phyloP scores from a whole-genome alignment of 352 stramenopile species.

The Globisporangium ultimum region DNA sequence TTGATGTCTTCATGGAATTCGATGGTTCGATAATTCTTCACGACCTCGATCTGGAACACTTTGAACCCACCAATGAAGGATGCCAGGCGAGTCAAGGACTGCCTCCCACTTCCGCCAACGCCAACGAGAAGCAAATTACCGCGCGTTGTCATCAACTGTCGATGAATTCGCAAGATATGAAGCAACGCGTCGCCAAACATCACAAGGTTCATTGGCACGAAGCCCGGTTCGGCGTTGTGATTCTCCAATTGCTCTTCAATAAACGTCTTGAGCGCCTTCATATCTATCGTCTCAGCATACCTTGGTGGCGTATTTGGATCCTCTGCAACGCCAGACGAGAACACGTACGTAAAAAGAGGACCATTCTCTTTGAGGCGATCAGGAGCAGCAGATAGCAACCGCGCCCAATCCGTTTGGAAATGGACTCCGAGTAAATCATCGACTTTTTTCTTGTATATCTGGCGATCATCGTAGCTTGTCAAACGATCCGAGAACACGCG shows the following conservation, averaged over 20 bases:
- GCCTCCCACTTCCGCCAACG: constrained; percentile 87
- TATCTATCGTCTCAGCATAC: constrained; percentile 83
- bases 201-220: constrained; percentile 88
- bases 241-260: constrained; percentile 91
- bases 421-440: constrained; percentile 71
- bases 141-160: constrained; percentile 81
- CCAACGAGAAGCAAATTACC: constrained; percentile 92
- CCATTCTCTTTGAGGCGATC: constrained; percentile 79
- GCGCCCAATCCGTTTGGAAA: constrained; percentile 78
- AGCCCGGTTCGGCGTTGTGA: constrained; percentile 88
- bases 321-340: constrained; percentile 37
- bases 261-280: constrained; percentile 85
- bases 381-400: constrained; percentile 46
- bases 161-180: constrained; percentile 91
- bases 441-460: constrained; percentile 87
- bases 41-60: constrained; percentile 92
- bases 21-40: constrained; percentile 90
- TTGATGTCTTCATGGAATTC: constrained; percentile 95
- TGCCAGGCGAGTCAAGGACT: constrained; percentile 86
- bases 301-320: constrained; percentile 23
- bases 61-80: constrained; percentile 89
- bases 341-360: constrained; percentile 79
- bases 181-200: constrained; percentile 90
- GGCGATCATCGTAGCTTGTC: constrained; percentile 84
- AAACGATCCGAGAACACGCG: constrained; percentile 91